Evolutionary conservation across 2,329 filamentous ascomycete genomes (phyloP).

Genomic region (Seiridium cupressi): DNA sequence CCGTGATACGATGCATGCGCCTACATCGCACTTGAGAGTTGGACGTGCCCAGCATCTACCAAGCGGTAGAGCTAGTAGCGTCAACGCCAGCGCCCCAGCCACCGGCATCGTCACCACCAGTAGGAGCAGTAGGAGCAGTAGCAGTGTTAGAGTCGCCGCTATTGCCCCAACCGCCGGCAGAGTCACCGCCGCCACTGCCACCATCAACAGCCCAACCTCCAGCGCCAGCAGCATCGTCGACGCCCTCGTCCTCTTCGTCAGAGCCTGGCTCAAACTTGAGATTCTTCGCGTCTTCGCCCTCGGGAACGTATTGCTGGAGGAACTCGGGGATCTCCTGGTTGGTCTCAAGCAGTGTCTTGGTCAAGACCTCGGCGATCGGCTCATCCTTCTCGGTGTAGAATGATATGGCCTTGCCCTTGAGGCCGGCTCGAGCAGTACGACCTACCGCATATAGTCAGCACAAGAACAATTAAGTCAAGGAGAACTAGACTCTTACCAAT

Average conservation of each 20-base stretch:
- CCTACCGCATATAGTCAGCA: slow-evolving; percentile 44
- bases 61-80: neutral
- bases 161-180: slow-evolving; percentile 41
- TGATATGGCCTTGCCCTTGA: slow-evolving; percentile 80
- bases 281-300: slow-evolving; percentile 44
- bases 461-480: neutral
- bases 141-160: slow-evolving; percentile 14
- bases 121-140: slow-evolving; percentile 20
- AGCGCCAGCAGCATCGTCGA: slow-evolving; percentile 16
- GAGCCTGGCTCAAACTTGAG: slow-evolving; percentile 56
- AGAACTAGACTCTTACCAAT: slow-evolving; percentile 65
- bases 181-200: slow-evolving; percentile 1
- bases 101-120: neutral
- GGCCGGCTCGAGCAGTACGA: slow-evolving; percentile 90
- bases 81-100: slow-evolving; percentile 9
- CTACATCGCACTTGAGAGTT: neutral
- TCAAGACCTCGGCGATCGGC: slow-evolving; percentile 69
- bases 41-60: neutral
- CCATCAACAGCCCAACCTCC: slow-evolving; percentile 22
- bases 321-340: slow-evolving; percentile 81
- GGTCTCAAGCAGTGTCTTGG: slow-evolving; percentile 79
- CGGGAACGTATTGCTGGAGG: slow-evolving; percentile 62
- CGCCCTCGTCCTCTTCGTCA: slow-evolving; percentile 43
- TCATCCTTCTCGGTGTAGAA: slow-evolving; percentile 82
- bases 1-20: too few relatives aligned